phyloP scores from a whole-genome alignment of 2,329 filamentous ascomycete genomes.

The Periconia digitata region DNA sequence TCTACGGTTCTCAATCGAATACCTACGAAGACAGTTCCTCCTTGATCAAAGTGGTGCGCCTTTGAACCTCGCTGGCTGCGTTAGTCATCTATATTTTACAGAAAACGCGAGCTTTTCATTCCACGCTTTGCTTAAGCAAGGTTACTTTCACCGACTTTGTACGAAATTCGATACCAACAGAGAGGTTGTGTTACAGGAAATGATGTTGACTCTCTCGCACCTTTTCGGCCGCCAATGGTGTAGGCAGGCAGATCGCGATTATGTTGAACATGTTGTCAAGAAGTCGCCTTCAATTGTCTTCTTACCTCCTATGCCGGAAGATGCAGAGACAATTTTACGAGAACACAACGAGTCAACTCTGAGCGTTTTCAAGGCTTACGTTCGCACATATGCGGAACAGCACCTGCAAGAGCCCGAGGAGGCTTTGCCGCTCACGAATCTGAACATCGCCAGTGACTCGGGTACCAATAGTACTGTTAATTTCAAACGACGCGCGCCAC shows the following conservation, averaged over 20 bases:
- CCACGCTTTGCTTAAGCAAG: slow-evolving; percentile 70
- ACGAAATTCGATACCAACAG: slow-evolving; percentile 55
- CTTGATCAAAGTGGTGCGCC: slow-evolving; percentile 63
- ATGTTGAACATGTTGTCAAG: slow-evolving; percentile 53
- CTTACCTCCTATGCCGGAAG: slow-evolving; percentile 63
- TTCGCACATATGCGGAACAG: slow-evolving; percentile 68
- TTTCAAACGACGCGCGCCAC: slow-evolving; percentile 37
- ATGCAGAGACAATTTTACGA: slow-evolving; percentile 59
- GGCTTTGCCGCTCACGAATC: slow-evolving; percentile 60
- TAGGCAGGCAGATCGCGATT: slow-evolving; percentile 50
- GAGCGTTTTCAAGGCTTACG: slow-evolving; percentile 67
- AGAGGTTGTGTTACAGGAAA: slow-evolving; percentile 54
- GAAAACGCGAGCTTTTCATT: slow-evolving; percentile 77
- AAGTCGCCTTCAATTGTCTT: slow-evolving; percentile 65
- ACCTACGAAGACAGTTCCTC: slow-evolving; percentile 69
- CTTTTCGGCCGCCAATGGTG: slow-evolving; percentile 66
- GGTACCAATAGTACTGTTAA: slow-evolving; percentile 16
- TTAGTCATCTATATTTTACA: slow-evolving; percentile 74
- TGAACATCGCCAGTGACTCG: slow-evolving; percentile 45
- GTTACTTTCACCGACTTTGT: slow-evolving; percentile 70
- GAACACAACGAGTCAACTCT: slow-evolving; percentile 68
- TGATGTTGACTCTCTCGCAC: slow-evolving; percentile 71
- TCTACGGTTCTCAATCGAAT: slow-evolving; percentile 79
- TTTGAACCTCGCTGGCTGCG: slow-evolving; percentile 70
- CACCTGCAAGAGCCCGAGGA: slow-evolving; percentile 59